Percentiles rank a stretch among this genome's conserved stretches.
phyloP scores from a whole-genome alignment of 352 stramenopile genomes.

The Plasmopara halstedii region DNA sequence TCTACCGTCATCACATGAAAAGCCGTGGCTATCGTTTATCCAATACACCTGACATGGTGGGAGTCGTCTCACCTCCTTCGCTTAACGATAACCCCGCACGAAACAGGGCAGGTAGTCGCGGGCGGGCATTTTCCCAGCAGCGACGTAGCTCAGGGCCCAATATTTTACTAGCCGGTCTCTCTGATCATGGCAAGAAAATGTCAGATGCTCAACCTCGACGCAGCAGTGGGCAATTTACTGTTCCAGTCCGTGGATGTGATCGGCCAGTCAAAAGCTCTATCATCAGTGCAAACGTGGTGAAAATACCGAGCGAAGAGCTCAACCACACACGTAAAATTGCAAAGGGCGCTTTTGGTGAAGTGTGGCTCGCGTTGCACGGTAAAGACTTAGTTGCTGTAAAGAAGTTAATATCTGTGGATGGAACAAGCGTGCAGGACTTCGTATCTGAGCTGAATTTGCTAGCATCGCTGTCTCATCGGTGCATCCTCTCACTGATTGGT shows the following conservation, averaged over 20 bases:
- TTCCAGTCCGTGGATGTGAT: conserved; percentile 10
- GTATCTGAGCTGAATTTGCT: conserved; percentile 80
- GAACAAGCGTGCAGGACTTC: conserved; percentile 53
- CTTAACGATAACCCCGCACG: conserved; percentile 20
- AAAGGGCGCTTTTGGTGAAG: conserved; percentile 73
- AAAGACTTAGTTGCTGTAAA: conserved; percentile 74
- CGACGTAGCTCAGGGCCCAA: conserved; percentile 26
- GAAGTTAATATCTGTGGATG: conserved; percentile 61
- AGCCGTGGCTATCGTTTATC: conserved; percentile 25
- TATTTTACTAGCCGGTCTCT: conserved; percentile 22
- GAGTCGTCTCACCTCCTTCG: conserved; percentile 25
- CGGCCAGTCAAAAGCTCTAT: conserved; percentile 17
- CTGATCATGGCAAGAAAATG: conserved; percentile 30
- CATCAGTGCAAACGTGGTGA: conserved; percentile 43
- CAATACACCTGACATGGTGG: conserved; percentile 28
- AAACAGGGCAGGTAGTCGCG: conserved; percentile 20
- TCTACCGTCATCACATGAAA: conserved; percentile 43
- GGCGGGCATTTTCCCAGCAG: conserved; percentile 25
- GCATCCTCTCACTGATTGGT: conserved; percentile 64
- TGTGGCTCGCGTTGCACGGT: conserved; percentile 66
- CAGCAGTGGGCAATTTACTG: conserved; percentile 23
- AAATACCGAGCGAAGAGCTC: conserved; percentile 57
- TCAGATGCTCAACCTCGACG: conserved; percentile 24
- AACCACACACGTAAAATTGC: conserved; percentile 75
- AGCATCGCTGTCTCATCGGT: conserved; percentile 58